A percentile compares a stretch with the other conserved stretches of the same genome.
Evolutionary conservation across 1,284 basidiomycete species (phyloP).

Genomic region (Tilletia walkeri): DNA sequence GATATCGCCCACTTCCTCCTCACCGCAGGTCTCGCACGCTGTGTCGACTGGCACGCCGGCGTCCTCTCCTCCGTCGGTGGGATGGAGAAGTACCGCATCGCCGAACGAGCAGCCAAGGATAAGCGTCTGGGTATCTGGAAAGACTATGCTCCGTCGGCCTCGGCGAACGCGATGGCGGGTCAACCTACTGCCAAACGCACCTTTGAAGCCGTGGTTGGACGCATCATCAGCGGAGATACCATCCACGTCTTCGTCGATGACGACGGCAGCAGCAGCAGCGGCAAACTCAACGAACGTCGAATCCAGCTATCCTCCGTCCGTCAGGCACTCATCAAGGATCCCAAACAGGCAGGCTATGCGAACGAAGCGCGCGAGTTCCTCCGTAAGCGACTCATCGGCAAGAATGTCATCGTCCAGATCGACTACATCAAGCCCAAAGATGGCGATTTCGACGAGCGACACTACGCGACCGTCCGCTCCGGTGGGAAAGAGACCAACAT

Average conservation of each 20-base stretch:
- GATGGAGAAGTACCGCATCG: conserved; percentile 67
- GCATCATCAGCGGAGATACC: conserved; percentile 90
- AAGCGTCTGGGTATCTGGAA: conserved; percentile 77
- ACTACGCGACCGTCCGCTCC: conserved; percentile 39
- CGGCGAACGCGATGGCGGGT: conserved; percentile 30
- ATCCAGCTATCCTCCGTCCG: conserved; percentile 86
- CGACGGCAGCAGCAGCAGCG: conserved; percentile 63
- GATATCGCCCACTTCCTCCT: conserved; percentile 90
- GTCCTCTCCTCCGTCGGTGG: conserved; percentile 69
- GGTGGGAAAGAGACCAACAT: conserved; percentile 63
- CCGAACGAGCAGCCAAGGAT: conserved; percentile 81
- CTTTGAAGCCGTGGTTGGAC: conserved; percentile 73
- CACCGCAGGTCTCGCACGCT: conserved; percentile 78
- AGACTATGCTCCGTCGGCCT: conserved; percentile 56
- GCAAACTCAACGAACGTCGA: conserved; percentile 70
- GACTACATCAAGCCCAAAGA: conserved; percentile 50
- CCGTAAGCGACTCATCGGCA: conserved; percentile 42
- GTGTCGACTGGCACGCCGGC: conserved; percentile 97
- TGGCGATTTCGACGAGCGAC: conserved; percentile 46
- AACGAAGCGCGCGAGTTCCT: conserved; percentile 77
- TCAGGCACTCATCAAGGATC: conserved; percentile 67
- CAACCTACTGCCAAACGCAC: conserved; percentile 35
- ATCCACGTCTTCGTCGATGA: conserved; percentile 59
- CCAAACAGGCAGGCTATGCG: conserved; percentile 82
- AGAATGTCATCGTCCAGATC: conserved; percentile 43